phyloP scores from a whole-genome alignment of 768 basidiomycete species.

The Suillus bovinus region DNA sequence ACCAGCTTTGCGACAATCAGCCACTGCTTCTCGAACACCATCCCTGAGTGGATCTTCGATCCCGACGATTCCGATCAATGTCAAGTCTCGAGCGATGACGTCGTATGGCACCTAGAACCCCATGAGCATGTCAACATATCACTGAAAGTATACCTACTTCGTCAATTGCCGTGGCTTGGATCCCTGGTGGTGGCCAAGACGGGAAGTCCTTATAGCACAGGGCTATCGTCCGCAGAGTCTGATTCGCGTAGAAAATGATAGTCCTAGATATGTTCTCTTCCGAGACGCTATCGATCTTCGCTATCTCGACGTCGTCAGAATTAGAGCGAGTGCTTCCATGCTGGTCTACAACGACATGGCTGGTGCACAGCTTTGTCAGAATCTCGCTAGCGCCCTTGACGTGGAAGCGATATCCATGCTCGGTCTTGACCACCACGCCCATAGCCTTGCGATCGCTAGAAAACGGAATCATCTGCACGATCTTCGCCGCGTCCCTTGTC shows the following conservation, averaged over 20 bases:
- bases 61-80: slow-evolving; percentile 86
- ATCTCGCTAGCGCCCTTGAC: slow-evolving; percentile 96
- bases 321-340: slow-evolving; percentile 19
- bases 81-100: slow-evolving; percentile 68
- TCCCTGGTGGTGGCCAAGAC: slow-evolving; percentile 75
- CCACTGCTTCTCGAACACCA: slow-evolving; percentile 88
- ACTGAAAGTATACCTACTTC: slow-evolving; percentile 45
- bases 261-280: slow-evolving; percentile 86
- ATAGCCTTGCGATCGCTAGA: slow-evolving; percentile 92
- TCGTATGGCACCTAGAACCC: slow-evolving; percentile 61
- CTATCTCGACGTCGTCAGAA: slow-evolving; percentile 47
- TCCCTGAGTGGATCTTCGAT: slow-evolving; percentile 95
- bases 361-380: slow-evolving; percentile 71
- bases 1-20: slow-evolving; percentile 84
- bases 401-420: slow-evolving; percentile 65
- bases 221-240: slow-evolving; percentile 92
- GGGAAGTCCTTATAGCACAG: slow-evolving; percentile 89
- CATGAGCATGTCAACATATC: slow-evolving; percentile 14
- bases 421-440: slow-evolving; percentile 79
- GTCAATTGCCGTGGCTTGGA: slow-evolving; percentile 40
- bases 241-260: slow-evolving; percentile 98
- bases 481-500: slow-evolving; percentile 56
- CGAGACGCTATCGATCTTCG: slow-evolving; percentile 62
- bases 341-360: slow-evolving; percentile 67
- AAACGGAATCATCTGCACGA: slow-evolving; percentile 92